A percentile compares a stretch with the other conserved stretches of the same genome.
Conservation (phyloP, 2,329 filamentous ascomycete species). For the Fusarium palustre region DNA sequence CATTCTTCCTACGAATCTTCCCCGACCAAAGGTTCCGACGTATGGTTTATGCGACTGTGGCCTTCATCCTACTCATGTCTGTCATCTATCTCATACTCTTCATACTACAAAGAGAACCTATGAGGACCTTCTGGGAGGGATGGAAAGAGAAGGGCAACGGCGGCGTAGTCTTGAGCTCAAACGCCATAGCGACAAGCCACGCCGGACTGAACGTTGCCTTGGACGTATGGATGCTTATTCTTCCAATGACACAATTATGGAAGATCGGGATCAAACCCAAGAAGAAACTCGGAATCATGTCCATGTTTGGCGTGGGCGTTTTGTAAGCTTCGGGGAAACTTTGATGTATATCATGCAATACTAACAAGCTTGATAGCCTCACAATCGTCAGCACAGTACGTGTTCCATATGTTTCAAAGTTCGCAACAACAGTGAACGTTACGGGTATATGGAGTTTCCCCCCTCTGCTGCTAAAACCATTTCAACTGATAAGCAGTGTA, state of each 20-base stretch:
- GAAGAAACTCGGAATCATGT: constrained; percentile 12
- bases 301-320: constrained; percentile 6
- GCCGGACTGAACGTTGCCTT: constrained; percentile 1
- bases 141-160: neutral
- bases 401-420: neutral
- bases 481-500: accelerated
- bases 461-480: accelerated
- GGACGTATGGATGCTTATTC: constrained; percentile 19
- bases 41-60: neutral
- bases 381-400: constrained; percentile 1
- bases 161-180: neutral
- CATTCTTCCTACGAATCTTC: constrained; percentile 20
- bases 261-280: neutral
- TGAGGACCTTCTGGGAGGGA: neutral
- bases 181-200: neutral
- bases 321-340: neutral
- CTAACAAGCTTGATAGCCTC: neutral
- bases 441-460: accelerated
- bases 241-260: constrained; percentile 2
- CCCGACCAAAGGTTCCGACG: neutral
- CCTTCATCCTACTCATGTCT: accelerated
- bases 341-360: too few species aligned
- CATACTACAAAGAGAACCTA: neutral
- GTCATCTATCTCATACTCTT: neutral
- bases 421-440: neutral